Evolutionary conservation across 2,329 filamentous ascomycete species (phyloP).

Genomic region (Ceratocystis alfenasii): DNA sequence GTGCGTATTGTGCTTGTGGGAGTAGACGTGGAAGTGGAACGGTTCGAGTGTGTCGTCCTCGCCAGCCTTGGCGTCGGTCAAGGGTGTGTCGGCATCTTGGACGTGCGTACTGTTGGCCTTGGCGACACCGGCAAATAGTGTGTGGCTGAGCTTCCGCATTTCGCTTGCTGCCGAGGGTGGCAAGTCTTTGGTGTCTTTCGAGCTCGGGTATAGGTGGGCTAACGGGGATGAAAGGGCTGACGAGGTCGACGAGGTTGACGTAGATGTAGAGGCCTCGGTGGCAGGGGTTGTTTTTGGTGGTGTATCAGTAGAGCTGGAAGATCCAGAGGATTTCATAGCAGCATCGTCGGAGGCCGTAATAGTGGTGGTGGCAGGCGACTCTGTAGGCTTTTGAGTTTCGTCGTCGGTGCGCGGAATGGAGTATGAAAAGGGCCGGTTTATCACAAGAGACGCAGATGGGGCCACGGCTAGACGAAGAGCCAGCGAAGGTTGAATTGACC

Average conservation of each 20-base stretch:
- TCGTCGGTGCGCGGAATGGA: constrained; percentile 22
- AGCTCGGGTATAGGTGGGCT: constrained; percentile 6
- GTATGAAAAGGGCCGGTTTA: constrained; percentile 23
- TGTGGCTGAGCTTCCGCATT: constrained; percentile 11
- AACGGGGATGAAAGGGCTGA: constrained; percentile 17
- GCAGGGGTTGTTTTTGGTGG: not conserved
- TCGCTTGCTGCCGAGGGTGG: not conserved
- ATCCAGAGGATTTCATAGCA: not conserved
- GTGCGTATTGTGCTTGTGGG: constrained; percentile 90
- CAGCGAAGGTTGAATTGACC: not conserved
- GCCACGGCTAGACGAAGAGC: constrained; percentile 3
- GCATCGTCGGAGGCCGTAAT: not conserved
- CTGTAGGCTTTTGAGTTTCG: not conserved
- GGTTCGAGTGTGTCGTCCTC: constrained; percentile 40
- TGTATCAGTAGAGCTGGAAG: constrained; percentile 2
- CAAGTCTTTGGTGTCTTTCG: not conserved
- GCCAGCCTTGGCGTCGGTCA: constrained; percentile 17
- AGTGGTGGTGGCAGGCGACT: not conserved
- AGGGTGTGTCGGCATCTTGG: constrained; percentile 13
- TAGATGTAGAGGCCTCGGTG: constrained; percentile 10
- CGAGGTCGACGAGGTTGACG: not conserved
- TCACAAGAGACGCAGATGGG: constrained; percentile 16
- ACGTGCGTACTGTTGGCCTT: constrained; percentile 2
- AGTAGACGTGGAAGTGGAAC: constrained; percentile 77
- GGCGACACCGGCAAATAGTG: not conserved